Percentiles rank a stretch among this genome's conserved stretches.
Conservation (phyloP, 2,329 filamentous ascomycete species). For the Sporothrix pallida region DNA sequence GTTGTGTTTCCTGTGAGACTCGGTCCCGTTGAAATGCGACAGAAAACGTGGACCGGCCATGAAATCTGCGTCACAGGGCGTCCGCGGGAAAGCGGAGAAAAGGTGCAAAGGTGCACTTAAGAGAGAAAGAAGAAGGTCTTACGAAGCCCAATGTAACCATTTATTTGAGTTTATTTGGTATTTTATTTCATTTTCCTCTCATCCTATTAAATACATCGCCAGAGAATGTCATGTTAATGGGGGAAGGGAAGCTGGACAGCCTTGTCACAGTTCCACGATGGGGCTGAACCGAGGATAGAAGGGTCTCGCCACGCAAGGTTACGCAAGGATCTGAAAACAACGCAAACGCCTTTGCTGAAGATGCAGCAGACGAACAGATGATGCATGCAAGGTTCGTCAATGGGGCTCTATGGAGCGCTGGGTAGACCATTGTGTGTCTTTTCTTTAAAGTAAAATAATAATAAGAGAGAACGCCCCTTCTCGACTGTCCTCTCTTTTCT, state of each 20-base stretch:
- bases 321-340: neutral
- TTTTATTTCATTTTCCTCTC: too few species aligned
- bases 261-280: neutral
- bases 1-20: neutral
- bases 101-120: too few species aligned
- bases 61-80: constrained; percentile 5
- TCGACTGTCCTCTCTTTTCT: neutral
- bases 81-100: neutral
- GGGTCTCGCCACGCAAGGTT: neutral
- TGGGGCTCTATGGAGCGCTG: neutral
- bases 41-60: neutral
- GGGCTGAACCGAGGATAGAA: neutral
- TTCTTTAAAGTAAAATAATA: neutral
- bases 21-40: neutral
- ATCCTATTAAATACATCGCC: too few species aligned
- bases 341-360: neutral
- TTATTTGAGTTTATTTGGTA: neutral
- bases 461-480: neutral
- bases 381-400: neutral
- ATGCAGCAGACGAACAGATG: neutral
- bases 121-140: neutral
- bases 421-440: neutral
- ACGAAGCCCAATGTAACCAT: neutral
- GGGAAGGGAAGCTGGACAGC: neutral
- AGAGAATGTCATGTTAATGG: neutral